Conservation (phyloP, 495 filamentous ascomycete genomes). For the Xylaria curta region DNA sequence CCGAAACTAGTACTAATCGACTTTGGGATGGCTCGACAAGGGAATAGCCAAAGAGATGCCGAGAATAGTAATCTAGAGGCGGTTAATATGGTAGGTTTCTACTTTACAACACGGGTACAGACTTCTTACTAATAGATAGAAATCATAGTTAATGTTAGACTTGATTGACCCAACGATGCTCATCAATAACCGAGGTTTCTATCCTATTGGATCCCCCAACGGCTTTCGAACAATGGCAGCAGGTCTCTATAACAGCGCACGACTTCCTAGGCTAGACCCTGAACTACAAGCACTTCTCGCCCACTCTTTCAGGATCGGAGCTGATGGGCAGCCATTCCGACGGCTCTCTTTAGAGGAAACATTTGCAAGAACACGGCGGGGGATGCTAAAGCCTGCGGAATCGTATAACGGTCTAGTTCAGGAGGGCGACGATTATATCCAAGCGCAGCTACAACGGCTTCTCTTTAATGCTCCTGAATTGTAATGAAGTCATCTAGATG, state of each 20-base stretch:
- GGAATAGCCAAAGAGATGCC: neutral
- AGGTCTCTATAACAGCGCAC: neutral
- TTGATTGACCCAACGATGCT: neutral
- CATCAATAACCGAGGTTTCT: neutral
- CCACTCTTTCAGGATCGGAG: constrained; percentile 9
- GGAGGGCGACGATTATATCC: constrained; percentile 5
- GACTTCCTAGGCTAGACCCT: constrained; percentile 6
- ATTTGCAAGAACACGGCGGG: neutral
- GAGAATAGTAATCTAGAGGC: constrained; percentile 8
- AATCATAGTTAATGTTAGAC: constrained; percentile 7
- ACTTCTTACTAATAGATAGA: neutral
- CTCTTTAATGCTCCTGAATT: constrained; percentile 4
- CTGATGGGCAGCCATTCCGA: neutral
- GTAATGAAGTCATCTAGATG: neutral
- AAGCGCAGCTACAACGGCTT: neutral
- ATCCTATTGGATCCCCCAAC: neutral
- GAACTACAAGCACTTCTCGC: constrained; percentile 12
- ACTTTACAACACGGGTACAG: neutral
- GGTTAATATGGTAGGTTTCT: neutral
- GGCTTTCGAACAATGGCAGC: constrained; percentile 1
- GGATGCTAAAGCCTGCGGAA: constrained; percentile 13
- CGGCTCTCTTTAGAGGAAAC: constrained; percentile 1
- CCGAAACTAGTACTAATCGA: constrained; percentile 13
- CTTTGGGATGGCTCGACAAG: constrained; percentile 1
- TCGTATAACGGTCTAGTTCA: neutral